Conservation (phyloP, 208 protist genomes). For the Trypanosoma cruzi region DNA sequence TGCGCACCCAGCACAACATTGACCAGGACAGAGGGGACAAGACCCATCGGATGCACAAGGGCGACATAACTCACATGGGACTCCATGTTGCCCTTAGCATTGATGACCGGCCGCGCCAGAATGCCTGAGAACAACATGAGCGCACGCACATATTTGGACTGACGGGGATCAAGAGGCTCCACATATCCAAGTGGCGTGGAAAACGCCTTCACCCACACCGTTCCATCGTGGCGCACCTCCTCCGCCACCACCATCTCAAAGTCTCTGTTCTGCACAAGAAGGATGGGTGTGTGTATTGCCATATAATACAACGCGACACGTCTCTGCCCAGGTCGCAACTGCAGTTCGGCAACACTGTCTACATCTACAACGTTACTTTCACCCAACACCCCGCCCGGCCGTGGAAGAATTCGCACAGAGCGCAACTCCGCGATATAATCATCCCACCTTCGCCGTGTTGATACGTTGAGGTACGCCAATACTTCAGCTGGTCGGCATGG, state of each 20-base stretch:
- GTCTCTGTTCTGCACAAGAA: constrained; percentile 68
- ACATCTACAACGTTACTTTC: not conserved
- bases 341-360: not conserved
- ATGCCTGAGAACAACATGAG: constrained; percentile 66
- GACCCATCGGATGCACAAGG: constrained; percentile 78
- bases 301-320: constrained; percentile 78
- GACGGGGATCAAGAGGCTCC: constrained; percentile 52
- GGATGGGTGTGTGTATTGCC: constrained; percentile 55
- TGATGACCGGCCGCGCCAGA: constrained; percentile 44
- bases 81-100: constrained; percentile 18
- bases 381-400: constrained; percentile 5
- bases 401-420: constrained; percentile 46
- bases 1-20: constrained; percentile 73
- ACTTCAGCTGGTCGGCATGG: constrained; percentile 54
- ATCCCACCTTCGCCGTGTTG: constrained; percentile 67
- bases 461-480: constrained; percentile 59
- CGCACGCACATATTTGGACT: constrained; percentile 70
- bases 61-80: constrained; percentile 72
- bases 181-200: constrained; percentile 62
- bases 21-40: constrained; percentile 59
- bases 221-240: constrained; percentile 54
- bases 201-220: constrained; percentile 68
- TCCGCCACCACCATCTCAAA: constrained; percentile 79
- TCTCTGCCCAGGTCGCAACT: constrained; percentile 45
- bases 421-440: constrained; percentile 44